Conservation (phyloP, 352 stramenopile genomes). For the Globisporangium acanthophoron region DNA sequence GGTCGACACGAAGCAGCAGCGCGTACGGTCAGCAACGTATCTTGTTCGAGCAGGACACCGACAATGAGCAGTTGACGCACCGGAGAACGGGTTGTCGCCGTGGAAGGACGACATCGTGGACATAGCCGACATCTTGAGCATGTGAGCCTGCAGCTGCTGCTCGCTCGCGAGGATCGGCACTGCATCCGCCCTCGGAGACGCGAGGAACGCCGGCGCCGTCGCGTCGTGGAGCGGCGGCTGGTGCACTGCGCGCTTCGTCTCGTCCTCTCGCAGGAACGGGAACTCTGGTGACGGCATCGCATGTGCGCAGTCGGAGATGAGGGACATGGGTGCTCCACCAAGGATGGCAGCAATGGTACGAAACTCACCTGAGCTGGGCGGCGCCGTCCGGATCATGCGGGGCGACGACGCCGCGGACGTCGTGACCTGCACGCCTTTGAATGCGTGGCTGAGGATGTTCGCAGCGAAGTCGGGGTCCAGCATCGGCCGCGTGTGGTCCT, state of each 20-base stretch:
- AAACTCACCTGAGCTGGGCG: slow-evolving; percentile 48
- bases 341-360: not conserved
- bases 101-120: slow-evolving; percentile 54
- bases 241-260: slow-evolving; percentile 16
- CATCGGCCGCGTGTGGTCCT: slow-evolving; percentile 19
- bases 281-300: slow-evolving; percentile 31
- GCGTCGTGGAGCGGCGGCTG: not conserved
- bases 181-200: slow-evolving; percentile 4
- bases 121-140: slow-evolving; percentile 50
- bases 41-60: not conserved
- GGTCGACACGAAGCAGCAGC: not conserved
- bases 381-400: slow-evolving; percentile 55
- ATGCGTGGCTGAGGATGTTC: slow-evolving; percentile 58
- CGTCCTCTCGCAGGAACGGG: slow-evolving; percentile 63
- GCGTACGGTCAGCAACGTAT: not conserved
- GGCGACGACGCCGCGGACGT: slow-evolving; percentile 39
- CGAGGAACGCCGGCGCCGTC: slow-evolving; percentile 13
- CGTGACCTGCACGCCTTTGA: slow-evolving; percentile 49
- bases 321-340: not conserved
- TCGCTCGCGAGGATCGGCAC: slow-evolving; percentile 10
- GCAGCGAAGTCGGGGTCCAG: slow-evolving; percentile 38
- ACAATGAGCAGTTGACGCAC: slow-evolving; percentile 1
- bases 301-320: not conserved
- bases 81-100: slow-evolving; percentile 49
- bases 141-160: slow-evolving; percentile 30